Evolutionary conservation across 208 protist species (phyloP).

Genomic region (Leishmania braziliensis): DNA sequence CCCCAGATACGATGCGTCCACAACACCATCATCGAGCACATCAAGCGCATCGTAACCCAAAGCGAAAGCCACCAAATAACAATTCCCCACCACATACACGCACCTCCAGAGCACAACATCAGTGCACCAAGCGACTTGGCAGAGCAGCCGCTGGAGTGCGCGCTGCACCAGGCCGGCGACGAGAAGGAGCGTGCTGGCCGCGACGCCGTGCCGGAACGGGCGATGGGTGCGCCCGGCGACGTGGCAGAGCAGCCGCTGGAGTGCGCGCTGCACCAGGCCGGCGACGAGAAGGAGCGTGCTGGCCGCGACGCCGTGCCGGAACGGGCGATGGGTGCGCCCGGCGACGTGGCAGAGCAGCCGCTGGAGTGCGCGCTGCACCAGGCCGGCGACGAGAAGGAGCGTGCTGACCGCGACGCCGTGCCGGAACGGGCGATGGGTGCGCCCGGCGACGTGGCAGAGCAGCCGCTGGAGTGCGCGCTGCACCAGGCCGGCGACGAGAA

Average conservation of each 20-base stretch:
- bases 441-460: neutral
- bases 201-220: neutral
- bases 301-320: constrained; percentile 1
- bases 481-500: neutral
- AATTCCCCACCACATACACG: too few relatives aligned
- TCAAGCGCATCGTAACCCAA: too few relatives aligned
- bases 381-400: neutral
- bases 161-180: neutral
- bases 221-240: neutral
- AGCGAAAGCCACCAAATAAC: too few relatives aligned
- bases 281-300: neutral
- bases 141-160: neutral
- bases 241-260: neutral
- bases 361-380: constrained; percentile 1
- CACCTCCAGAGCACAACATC: neutral
- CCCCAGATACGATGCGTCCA: too few relatives aligned
- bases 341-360: neutral
- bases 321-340: neutral
- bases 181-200: neutral
- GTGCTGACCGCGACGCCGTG: neutral
- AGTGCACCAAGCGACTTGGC: neutral
- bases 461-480: neutral
- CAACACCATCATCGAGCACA: too few relatives aligned
- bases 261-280: neutral
- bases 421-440: neutral